These are phyloP conservation scores for Pholiota microspora DNA, from an alignment of 768 basidiomycete species.

Conservation along the genomic window DNA sequence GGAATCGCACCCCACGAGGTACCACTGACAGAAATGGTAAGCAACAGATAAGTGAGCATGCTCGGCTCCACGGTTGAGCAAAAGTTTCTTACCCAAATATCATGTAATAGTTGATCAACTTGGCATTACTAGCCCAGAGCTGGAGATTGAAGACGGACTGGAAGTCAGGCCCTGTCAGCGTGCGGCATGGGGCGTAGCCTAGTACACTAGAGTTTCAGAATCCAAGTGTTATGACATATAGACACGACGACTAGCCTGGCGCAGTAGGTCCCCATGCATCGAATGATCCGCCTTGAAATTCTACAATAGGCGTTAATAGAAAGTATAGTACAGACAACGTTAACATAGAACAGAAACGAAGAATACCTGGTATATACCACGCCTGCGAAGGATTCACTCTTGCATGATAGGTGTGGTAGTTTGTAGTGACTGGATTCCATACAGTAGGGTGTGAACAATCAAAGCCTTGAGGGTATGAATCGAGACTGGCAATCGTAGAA, in stretches of 20 bases:
- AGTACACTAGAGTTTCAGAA: background rate
- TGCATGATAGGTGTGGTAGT: conserved; percentile 65
- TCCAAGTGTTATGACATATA: background rate
- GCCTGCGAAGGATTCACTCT: conserved; percentile 52
- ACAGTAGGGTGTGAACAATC: conserved; percentile 72
- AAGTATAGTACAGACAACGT: background rate
- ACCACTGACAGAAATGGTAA: conserved; percentile 43
- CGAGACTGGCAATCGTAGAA: conserved; percentile 36
- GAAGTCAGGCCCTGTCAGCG: conserved; percentile 71
- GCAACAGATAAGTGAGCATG: too few relatives aligned
- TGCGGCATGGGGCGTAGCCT: conserved; percentile 65
- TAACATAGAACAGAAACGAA: too few relatives aligned
- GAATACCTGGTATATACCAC: conserved; percentile 66
- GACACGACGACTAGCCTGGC: conserved; percentile 40
- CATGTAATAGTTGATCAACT: conserved; percentile 86
- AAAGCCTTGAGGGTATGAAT: conserved; percentile 76
- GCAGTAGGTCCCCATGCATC: conserved; percentile 80
- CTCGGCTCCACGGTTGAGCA: too few relatives aligned
- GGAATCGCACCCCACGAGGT: conserved; percentile 86
- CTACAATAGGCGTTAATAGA: conserved; percentile 19
- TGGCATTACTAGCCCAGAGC: conserved; percentile 80
- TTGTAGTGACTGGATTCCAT: conserved; percentile 65
- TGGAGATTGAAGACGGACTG: conserved; percentile 77
- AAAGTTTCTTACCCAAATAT: conserved; percentile 67
- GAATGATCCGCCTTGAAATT: conserved; percentile 75